Base-by-base conservation (phyloP, 805 yeast species). In the Teunomyces kruisii region DNA sequence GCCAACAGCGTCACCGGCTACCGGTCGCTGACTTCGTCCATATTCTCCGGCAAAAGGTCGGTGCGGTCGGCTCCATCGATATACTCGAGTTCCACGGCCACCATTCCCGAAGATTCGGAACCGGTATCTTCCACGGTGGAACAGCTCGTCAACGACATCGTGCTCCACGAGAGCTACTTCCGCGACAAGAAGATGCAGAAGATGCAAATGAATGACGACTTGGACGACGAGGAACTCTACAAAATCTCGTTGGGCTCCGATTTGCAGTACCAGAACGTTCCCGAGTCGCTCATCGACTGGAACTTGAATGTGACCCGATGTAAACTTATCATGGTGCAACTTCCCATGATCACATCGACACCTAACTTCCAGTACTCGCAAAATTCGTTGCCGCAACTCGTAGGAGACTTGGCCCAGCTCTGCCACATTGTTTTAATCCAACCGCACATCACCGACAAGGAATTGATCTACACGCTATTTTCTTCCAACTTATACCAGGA, bases 291-390 rank as follows among this genome's bases (percentile, higher is more conserved):
- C 10, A 65, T 77, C 9, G 81, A 76, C 53, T 77, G 81, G 81
- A 76, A 76, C 53, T 61, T 77, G 41, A 77, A 77, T 51, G 73
- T 76, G 35, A 70, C 80, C 13, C 58, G 82, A 39, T 73, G 78
- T 40, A 67, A 75, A 49, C 62, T 77, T 30, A 68, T 77, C 39
- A 54, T 76, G 29, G 66, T 64, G 3, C 66, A 58, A 41, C 51
- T 72, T 51, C 77, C 77, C 9, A 51, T 58, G 53, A 60, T 70
- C 13, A 60, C 71, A 1, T 61, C 72, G 1, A 59, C 64, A 12
- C 73, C 74, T 1, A 68, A 66, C 42, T 61, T 67, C 37, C 55
- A 46, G 27, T 70, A 70, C 51, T 58, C 65, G 16, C 50, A 56
- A 40, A 58, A 57, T 40, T 50, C 70, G 6, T 49, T 70, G 33